Conservation (phyloP, 106 monocot species). For the Allium fistulosum region DNA sequence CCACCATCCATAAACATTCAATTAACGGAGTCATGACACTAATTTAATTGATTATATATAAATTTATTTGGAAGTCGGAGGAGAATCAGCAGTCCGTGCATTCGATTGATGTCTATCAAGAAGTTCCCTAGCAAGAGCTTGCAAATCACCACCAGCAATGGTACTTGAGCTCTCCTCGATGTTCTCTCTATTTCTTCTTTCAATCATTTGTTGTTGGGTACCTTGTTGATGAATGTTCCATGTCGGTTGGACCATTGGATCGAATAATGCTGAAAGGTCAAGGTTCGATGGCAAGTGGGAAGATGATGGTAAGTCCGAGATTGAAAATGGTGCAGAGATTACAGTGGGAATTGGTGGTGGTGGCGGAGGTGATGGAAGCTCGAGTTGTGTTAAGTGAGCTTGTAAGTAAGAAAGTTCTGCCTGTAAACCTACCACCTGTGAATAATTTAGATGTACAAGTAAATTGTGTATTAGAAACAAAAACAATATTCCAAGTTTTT, state of each 20-base stretch:
- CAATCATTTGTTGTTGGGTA: slow-evolving; percentile 10
- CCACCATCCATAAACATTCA: not conserved
- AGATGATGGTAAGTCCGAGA: slow-evolving; percentile 57
- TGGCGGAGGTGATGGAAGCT: slow-evolving; percentile 70
- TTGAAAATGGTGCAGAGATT: slow-evolving; percentile 32
- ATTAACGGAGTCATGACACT: too few relatives aligned
- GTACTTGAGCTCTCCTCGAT: slow-evolving; percentile 9
- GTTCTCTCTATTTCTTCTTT: not conserved
- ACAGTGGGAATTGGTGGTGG: slow-evolving; percentile 28
- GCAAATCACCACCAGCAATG: slow-evolving; percentile 29
- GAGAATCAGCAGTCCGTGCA: not conserved
- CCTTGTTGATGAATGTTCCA: slow-evolving; percentile 25
- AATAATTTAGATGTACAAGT: not conserved
- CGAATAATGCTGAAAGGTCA: slow-evolving; percentile 77
- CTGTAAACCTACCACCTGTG: slow-evolving; percentile 81
- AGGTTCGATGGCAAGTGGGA: slow-evolving; percentile 19
- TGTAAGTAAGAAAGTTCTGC: slow-evolving; percentile 82
- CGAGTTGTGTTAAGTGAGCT: slow-evolving; percentile 73
- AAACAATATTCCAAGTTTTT: not conserved
- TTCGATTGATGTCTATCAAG: slow-evolving; percentile 26
- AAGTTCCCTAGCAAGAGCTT: slow-evolving; percentile 42
- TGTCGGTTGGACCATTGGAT: slow-evolving; percentile 28
- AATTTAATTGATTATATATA: too few relatives aligned
- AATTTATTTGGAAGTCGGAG: not conserved
- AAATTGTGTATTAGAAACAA: not conserved